Evolutionary conservation across 768 basidiomycete genomes (phyloP).

Genomic region (Paxillus rubicundulus): DNA sequence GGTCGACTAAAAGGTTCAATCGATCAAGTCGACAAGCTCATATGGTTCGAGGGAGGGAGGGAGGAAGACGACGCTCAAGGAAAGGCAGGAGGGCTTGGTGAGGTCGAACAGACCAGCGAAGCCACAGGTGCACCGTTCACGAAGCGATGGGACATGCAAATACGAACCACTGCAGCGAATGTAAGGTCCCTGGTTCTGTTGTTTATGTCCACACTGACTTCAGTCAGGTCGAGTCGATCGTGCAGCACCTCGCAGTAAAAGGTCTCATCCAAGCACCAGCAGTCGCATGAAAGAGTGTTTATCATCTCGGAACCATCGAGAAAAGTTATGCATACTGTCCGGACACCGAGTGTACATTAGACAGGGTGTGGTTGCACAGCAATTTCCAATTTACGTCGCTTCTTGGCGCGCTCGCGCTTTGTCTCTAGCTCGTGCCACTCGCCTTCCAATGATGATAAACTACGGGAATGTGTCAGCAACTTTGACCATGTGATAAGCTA

Average conservation of each 20-base stretch:
- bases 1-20: constrained; percentile 89
- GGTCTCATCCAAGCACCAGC: constrained; percentile 49
- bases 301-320: constrained; percentile 9
- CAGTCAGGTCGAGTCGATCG: constrained; percentile 75
- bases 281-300: constrained; percentile 19
- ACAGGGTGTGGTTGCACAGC: constrained; percentile 37
- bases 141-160: constrained; percentile 95
- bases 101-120: constrained; percentile 79
- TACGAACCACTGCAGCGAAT: constrained; percentile 82
- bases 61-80: constrained; percentile 94
- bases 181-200: constrained; percentile 41
- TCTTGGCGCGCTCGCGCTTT: constrained; percentile 85
- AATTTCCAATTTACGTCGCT: constrained; percentile 64
- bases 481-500: neutral
- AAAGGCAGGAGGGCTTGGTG: constrained; percentile 90
- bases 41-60: constrained; percentile 84
- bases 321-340: constrained; percentile 13
- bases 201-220: constrained; percentile 1
- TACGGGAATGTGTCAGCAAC: constrained; percentile 29
- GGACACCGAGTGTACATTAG: constrained; percentile 25
- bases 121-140: constrained; percentile 89
- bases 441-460: constrained; percentile 78
- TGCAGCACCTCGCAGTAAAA: constrained; percentile 76
- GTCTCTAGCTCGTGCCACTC: constrained; percentile 99
- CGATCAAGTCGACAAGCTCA: constrained; percentile 92